Percentiles rank a stretch among this genome's conserved stretches.
Conservation (phyloP, 352 stramenopile species). For the Globisporangium nodosum region DNA sequence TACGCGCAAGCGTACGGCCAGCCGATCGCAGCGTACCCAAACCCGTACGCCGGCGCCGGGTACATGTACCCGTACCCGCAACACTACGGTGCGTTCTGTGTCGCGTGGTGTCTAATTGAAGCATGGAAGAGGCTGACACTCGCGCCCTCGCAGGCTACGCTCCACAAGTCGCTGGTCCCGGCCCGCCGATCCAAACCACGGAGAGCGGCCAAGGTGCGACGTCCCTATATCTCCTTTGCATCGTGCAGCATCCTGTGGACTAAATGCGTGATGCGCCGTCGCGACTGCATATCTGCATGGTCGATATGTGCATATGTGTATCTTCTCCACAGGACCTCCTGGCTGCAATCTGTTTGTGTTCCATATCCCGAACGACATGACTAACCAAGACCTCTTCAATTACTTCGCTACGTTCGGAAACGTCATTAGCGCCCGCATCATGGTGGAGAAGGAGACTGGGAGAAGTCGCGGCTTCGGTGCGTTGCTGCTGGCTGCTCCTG, state of each 20-base stretch:
- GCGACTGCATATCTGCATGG: constrained; percentile 34
- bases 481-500: constrained; percentile 10
- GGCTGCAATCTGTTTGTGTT: constrained; percentile 98
- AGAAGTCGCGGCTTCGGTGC: constrained; percentile 92
- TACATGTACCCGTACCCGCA: constrained; percentile 88
- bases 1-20: constrained; percentile 76
- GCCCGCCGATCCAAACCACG: constrained; percentile 85
- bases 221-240: constrained; percentile 1
- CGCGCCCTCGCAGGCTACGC: constrained; percentile 48
- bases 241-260: constrained; percentile 31
- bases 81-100: constrained; percentile 49
- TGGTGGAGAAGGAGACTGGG: constrained; percentile 95
- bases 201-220: constrained; percentile 81
- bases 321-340: constrained; percentile 74
- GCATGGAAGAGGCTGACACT: background rate
- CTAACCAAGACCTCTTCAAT: constrained; percentile 96
- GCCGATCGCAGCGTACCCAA: constrained; percentile 63
- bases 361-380: constrained; percentile 98
- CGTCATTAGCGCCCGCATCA: constrained; percentile 94
- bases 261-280: constrained; percentile 28
- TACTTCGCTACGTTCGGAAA: constrained; percentile 95
- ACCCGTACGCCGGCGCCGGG: constrained; percentile 57
- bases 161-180: constrained; percentile 76
- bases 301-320: constrained; percentile 39
- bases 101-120: too few species aligned